phyloP scores from a whole-genome alignment of 2,329 filamentous ascomycete species.

The Talaromyces atroroseus region DNA sequence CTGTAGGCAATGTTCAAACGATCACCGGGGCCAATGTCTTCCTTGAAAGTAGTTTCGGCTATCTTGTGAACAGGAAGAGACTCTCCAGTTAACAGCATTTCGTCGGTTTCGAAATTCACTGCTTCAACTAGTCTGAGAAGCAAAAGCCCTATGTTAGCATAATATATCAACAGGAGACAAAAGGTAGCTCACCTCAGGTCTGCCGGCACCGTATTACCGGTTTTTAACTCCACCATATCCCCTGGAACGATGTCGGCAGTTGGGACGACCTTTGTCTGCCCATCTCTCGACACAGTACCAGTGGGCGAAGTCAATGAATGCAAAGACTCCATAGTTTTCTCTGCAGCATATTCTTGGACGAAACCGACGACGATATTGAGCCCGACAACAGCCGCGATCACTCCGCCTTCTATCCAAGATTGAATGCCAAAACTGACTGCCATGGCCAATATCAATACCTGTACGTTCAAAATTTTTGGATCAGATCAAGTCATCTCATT shows the following conservation, averaged over 20 bases:
- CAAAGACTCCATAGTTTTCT: slow-evolving; percentile 55
- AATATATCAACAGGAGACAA: not conserved
- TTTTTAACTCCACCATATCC: slow-evolving; percentile 49
- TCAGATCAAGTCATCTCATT: slow-evolving; percentile 10
- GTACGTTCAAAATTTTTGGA: slow-evolving; percentile 2
- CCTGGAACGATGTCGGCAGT: slow-evolving; percentile 56
- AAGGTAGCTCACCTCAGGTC: slow-evolving; percentile 37
- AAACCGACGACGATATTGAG: slow-evolving; percentile 56
- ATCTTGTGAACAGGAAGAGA: slow-evolving; percentile 54
- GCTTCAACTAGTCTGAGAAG: slow-evolving; percentile 42
- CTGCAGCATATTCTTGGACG: slow-evolving; percentile 55
- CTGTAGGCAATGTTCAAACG: slow-evolving; percentile 57
- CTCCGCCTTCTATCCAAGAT: slow-evolving; percentile 55
- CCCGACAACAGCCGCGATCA: slow-evolving; percentile 54
- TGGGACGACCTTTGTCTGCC: slow-evolving; percentile 47
- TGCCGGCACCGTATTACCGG: slow-evolving; percentile 55
- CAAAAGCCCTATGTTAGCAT: not conserved
- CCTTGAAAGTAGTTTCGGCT: slow-evolving; percentile 30
- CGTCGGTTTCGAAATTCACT: slow-evolving; percentile 70
- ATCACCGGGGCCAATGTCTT: slow-evolving; percentile 45
- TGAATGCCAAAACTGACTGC: slow-evolving; percentile 52
- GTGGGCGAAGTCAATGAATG: slow-evolving; percentile 51
- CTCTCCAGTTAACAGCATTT: slow-evolving; percentile 59
- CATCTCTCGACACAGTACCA: slow-evolving; percentile 52
- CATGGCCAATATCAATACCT: slow-evolving; percentile 73